phyloP scores from a whole-genome alignment of 1,284 basidiomycete genomes.

The Acaromyces ingoldii region DNA sequence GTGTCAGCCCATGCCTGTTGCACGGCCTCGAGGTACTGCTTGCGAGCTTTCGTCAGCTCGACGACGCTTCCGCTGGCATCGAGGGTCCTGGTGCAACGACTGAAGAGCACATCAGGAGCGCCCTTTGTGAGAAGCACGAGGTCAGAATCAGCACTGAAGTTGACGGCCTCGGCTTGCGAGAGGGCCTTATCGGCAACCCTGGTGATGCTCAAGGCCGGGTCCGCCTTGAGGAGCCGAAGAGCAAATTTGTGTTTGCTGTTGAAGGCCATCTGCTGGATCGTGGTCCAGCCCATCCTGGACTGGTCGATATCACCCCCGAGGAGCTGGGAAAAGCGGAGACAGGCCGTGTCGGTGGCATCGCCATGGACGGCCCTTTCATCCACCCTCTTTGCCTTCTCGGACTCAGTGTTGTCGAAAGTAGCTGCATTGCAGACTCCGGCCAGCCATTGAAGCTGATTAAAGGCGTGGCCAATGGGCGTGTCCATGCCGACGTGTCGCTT shows the following conservation, averaged over 20 bases:
- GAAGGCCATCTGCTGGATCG: slow-evolving; percentile 56
- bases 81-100: slow-evolving; percentile 41
- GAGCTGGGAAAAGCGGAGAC: slow-evolving; percentile 61
- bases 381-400: too few species aligned
- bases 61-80: slow-evolving; percentile 51
- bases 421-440: slow-evolving; percentile 64
- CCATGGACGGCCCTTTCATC: slow-evolving; percentile 60
- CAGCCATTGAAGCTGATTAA: slow-evolving; percentile 51
- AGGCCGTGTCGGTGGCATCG: slow-evolving; percentile 63
- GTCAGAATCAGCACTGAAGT: slow-evolving; percentile 23
- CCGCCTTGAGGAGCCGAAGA: slow-evolving; percentile 55
- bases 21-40: not conserved
- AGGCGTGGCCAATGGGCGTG: slow-evolving; percentile 11
- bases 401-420: slow-evolving; percentile 55
- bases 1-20: slow-evolving; percentile 56
- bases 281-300: slow-evolving; percentile 50
- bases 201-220: slow-evolving; percentile 39
- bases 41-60: slow-evolving; percentile 22
- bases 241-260: slow-evolving; percentile 68
- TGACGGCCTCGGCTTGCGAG: slow-evolving; percentile 42
- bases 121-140: slow-evolving; percentile 33
- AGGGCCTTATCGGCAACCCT: slow-evolving; percentile 50
- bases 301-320: slow-evolving; percentile 51
- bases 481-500: slow-evolving; percentile 20
- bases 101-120: slow-evolving; percentile 52